phyloP scores from a whole-genome alignment of 1,284 basidiomycete species.

The Schizophyllum amplum region DNA sequence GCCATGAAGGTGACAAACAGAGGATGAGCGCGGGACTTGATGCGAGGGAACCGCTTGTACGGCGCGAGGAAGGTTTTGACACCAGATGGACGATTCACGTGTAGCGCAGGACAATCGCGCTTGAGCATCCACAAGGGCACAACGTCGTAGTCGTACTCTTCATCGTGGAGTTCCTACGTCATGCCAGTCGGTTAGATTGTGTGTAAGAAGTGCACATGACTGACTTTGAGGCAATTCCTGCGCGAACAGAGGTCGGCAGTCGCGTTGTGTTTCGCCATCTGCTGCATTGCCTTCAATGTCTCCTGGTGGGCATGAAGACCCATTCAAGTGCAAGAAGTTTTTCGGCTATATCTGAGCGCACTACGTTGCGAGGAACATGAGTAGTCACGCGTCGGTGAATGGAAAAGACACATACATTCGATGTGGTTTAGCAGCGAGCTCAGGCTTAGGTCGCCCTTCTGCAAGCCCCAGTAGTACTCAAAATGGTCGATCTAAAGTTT shows the following conservation, averaged over 20 bases:
- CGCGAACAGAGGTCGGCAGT: not conserved
- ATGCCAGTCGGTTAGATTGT: too few relatives aligned
- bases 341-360: not conserved
- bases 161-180: too few relatives aligned
- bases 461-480: not conserved
- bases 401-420: not conserved
- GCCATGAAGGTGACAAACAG: too few relatives aligned
- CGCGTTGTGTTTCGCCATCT: not conserved
- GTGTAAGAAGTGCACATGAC: too few relatives aligned
- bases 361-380: not conserved
- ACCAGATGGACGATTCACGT: too few relatives aligned
- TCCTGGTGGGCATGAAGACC: not conserved
- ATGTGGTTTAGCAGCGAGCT: not conserved
- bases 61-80: too few relatives aligned
- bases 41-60: too few relatives aligned
- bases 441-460: not conserved
- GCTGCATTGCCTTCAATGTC: not conserved
- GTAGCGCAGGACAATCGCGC: too few relatives aligned
- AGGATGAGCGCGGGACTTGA: too few relatives aligned
- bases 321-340: not conserved
- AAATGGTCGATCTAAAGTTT: not conserved
- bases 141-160: too few relatives aligned
- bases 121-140: too few relatives aligned
- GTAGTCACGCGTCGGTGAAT: not conserved
- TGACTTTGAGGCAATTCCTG: too few relatives aligned